Conservation (phyloP, 139 green algal genomes). For the Microglena sp. region DNA sequence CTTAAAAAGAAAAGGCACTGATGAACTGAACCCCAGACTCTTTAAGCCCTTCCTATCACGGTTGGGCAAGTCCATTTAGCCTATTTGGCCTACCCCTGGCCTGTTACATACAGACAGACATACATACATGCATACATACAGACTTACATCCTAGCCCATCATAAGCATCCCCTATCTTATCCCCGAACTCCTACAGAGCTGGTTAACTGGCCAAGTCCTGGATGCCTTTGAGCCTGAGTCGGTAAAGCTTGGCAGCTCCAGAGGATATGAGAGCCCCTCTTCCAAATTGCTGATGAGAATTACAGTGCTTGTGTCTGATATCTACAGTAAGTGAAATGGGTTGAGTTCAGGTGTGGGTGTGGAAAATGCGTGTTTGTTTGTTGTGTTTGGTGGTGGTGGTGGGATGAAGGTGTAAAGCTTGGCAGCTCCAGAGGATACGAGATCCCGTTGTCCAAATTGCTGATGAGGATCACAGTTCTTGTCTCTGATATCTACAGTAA, state of each 20-base stretch:
- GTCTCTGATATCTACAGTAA: not conserved
- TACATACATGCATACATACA: not conserved
- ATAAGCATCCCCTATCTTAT: not conserved
- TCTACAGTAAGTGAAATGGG: too few species aligned
- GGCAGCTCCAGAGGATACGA: too few species aligned
- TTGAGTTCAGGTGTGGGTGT: not conserved
- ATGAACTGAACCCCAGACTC: not conserved
- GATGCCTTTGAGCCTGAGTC: slow-evolving; percentile 53
- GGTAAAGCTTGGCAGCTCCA: slow-evolving; percentile 49
- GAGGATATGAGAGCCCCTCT: too few species aligned
- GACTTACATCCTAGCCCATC: not conserved
- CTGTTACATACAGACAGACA: too few species aligned
- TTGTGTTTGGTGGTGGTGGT: not conserved
- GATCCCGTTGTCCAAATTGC: too few species aligned
- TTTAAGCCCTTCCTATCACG: not conserved
- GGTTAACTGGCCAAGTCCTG: slow-evolving; percentile 63
- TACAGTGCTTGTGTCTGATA: too few species aligned
- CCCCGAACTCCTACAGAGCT: slow-evolving; percentile 71
- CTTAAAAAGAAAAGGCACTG: too few species aligned
- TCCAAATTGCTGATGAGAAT: too few species aligned
- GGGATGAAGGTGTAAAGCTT: too few species aligned
- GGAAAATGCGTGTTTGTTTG: not conserved
- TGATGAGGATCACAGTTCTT: too few species aligned
- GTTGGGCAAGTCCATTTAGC: too few species aligned
- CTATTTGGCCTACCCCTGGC: not conserved